These are phyloP conservation scores for Phoma herbarum DNA, from an alignment of 2,329 filamentous ascomycete genomes.

Conservation along the genomic window DNA sequence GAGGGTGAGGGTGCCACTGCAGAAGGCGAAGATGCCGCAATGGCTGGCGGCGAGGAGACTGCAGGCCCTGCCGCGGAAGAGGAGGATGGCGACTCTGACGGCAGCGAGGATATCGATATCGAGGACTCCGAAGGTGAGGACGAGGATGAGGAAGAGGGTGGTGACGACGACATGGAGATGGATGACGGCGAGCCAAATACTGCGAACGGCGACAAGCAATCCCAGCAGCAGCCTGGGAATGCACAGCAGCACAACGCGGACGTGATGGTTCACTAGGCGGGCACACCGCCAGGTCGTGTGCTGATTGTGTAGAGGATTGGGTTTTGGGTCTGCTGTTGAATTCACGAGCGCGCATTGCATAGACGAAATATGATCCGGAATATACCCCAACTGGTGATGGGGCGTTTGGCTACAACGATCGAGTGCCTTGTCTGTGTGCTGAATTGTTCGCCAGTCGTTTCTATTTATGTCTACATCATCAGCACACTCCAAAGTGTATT, in stretches of 20 bases:
- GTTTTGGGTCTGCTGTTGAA: conserved; percentile 8
- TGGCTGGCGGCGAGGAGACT: conserved; percentile 73
- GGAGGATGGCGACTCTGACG: conserved; percentile 71
- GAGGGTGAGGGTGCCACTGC: conserved; percentile 58
- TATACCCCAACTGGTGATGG: conserved; percentile 12
- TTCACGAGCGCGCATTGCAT: conserved; percentile 21
- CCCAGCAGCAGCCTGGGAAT: conserved; percentile 36
- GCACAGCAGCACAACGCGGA: conserved; percentile 42
- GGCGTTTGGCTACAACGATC: not conserved
- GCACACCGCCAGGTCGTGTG: not conserved
- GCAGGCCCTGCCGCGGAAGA: conserved; percentile 65
- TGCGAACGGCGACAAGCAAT: conserved; percentile 48
- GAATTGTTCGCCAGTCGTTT: not conserved
- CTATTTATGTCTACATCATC: not conserved
- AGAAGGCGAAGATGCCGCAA: conserved; percentile 74
- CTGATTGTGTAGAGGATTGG: conserved; percentile 5
- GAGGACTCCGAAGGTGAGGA: conserved; percentile 79
- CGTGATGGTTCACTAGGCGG: conserved; percentile 54
- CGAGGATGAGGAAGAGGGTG: conserved; percentile 70
- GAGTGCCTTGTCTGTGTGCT: not conserved
- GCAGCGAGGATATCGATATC: conserved; percentile 80
- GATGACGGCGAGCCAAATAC: conserved; percentile 58
- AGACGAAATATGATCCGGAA: conserved; percentile 13
- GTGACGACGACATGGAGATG: conserved; percentile 66
- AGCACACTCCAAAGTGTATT: not conserved